Evolutionary conservation across 2,329 filamentous ascomycete genomes (phyloP), one percentile per base, ranked within the genome.

Genomic region (Exserohilum turcica): DNA sequence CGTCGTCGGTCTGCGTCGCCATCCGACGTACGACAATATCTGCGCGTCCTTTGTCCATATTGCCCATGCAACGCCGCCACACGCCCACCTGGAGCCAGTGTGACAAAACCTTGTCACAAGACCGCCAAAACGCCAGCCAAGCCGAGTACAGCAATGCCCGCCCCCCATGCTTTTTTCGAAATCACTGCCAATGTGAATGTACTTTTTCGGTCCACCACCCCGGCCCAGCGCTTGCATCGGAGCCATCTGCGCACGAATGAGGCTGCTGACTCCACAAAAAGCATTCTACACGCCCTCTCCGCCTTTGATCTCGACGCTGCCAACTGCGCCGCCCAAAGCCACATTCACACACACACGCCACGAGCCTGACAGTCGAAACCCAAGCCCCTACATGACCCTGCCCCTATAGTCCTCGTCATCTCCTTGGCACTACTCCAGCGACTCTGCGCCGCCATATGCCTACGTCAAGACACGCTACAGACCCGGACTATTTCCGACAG

Each of bases 21-120:
- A 52, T 43, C 57, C 47, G 57, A 52, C 19, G 35, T 48, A 24
- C 21, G 28, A 54, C 60, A 64, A 66, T 64, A 61, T 63, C 48
- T 31, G 21, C 21, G 21, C 21, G 54, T 61, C 37, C 57, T 52
- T 47, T 49, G 51, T 40, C 48, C 28, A 58, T 58, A 70, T 65
- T 70, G 61, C 63, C 59, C 57, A 33, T 52, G 60, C 59, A 60
- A 64, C 56, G 56, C 63, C 37, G 48, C 58, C 64, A 70, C 67
- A 68, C 67, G 69, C 67, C 67, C 67, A 69, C 68, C 63, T 73
- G 66, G 62, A 73, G 71, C 62, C 67, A 58, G 59, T 70, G 65
- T 54, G 56, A 66, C 67, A 61, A 56, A 33, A 48, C 45, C 24
- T 39, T 28, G 51, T 57, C 52, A 67, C 51, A 51, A 48, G 52